Percentiles rank a stretch among this genome's conserved stretches.
These are phyloP conservation scores for Solanum sitiens DNA, from an alignment of 257 asterid genomes.

Conservation along the genomic window DNA sequence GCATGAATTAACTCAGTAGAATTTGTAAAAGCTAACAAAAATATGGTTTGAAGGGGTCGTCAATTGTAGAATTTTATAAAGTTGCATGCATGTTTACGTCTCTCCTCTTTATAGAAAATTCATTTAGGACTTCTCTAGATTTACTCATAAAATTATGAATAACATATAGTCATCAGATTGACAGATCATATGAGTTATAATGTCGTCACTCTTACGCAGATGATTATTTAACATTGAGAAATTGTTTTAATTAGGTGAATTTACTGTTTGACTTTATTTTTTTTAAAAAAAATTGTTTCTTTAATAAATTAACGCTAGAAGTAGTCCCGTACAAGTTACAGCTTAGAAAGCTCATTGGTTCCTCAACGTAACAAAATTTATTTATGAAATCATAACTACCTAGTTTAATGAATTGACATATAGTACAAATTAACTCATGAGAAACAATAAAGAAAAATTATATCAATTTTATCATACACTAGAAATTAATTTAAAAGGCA, in stretches of 20 bases:
- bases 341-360: neutral
- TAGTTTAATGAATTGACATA: neutral
- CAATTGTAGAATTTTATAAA: neutral
- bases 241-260: neutral
- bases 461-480: neutral
- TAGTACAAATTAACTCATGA: neutral
- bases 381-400: neutral
- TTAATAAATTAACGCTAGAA: neutral
- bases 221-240: neutral
- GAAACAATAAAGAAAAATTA: neutral
- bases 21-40: neutral
- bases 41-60: neutral
- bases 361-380: neutral
- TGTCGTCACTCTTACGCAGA: neutral
- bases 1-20: neutral
- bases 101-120: neutral
- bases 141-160: neutral
- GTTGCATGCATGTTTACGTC: neutral
- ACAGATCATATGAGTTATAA: neutral
- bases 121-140: neutral
- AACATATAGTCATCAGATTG: neutral
- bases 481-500: neutral
- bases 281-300: neutral
- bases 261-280: neutral
- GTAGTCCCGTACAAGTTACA: neutral